A percentile compares a stretch with the other conserved stretches of the same genome.
Conservation (phyloP, 2,329 filamentous ascomycete species). For the Phialophora verrucosa region DNA sequence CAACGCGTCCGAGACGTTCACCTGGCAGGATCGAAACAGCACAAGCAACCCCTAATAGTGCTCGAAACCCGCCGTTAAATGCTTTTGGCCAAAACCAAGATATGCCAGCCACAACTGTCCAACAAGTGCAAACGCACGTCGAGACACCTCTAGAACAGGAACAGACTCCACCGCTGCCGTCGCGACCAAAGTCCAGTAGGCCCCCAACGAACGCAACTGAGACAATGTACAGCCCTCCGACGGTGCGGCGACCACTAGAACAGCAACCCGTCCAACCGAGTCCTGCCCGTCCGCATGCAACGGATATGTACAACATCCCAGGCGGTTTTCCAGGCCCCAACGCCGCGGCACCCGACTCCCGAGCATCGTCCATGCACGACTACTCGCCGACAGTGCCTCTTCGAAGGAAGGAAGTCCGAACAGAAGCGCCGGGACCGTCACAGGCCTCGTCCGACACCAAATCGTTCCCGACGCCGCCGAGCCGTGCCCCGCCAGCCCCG, state of each 20-base stretch:
- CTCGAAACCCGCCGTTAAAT: neutral
- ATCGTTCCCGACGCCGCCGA: slow-evolving; percentile 6
- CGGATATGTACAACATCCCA: slow-evolving; percentile 4
- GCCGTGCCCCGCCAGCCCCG: slow-evolving; percentile 13
- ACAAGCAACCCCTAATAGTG: neutral
- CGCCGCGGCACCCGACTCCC: neutral
- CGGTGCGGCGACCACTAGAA: neutral
- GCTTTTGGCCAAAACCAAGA: neutral
- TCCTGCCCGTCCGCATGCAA: neutral
- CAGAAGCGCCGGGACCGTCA: neutral
- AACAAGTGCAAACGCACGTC: neutral
- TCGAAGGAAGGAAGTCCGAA: slow-evolving; percentile 9
- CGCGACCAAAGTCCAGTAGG: neutral
- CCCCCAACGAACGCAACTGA: neutral
- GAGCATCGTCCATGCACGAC: neutral
- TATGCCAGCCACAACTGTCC: neutral
- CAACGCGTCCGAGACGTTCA: neutral
- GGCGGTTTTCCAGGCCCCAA: slow-evolving; percentile 9
- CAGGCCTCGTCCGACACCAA: slow-evolving; percentile 2
- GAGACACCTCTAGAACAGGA: neutral
- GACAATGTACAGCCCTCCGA: neutral
- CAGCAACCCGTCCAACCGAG: neutral
- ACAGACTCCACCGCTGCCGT: neutral
- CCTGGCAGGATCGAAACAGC: neutral
- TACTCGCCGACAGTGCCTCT: neutral